These are phyloP conservation scores for Syzygium oleosum DNA, from an alignment of 345 rosid species.

Conservation along the genomic window DNA sequence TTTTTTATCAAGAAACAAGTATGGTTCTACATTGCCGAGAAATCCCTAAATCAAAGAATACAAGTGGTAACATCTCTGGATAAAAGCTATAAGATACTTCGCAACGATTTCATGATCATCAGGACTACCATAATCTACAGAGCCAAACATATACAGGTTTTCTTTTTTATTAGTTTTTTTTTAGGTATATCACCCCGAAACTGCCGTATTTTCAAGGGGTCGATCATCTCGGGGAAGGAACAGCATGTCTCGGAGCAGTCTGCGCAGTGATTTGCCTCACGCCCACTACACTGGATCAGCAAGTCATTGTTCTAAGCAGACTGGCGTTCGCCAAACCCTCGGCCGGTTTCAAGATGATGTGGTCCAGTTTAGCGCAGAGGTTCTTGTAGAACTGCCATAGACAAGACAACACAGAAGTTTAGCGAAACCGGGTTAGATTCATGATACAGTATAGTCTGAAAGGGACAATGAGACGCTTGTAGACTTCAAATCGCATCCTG, in stretches of 20 bases:
- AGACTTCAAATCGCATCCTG: neutral
- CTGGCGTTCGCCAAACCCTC: constrained; percentile 33
- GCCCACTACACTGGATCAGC: constrained; percentile 33
- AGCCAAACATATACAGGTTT: neutral
- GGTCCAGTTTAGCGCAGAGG: constrained; percentile 60
- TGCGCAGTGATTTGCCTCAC: constrained; percentile 17
- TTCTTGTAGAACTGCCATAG: constrained; percentile 71
- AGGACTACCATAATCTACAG: neutral
- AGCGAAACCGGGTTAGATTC: neutral
- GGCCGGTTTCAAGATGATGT: constrained; percentile 67
- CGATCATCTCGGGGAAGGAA: neutral
- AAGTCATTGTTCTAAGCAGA: constrained; percentile 39
- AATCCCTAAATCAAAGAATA: neutral
- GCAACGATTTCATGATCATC: neutral
- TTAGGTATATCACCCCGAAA: neutral
- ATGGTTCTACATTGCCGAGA: neutral
- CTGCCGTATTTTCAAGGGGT: neutral
- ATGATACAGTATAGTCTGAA: neutral
- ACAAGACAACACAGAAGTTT: neutral
- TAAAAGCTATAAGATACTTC: neutral
- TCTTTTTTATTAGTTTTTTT: neutral
- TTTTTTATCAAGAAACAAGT: neutral
- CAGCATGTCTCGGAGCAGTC: neutral
- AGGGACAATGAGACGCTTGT: neutral
- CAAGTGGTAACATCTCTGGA: neutral